Conservation (phyloP, 108 stramenopile genomes). For the Nitzschia sp. region DNA sequence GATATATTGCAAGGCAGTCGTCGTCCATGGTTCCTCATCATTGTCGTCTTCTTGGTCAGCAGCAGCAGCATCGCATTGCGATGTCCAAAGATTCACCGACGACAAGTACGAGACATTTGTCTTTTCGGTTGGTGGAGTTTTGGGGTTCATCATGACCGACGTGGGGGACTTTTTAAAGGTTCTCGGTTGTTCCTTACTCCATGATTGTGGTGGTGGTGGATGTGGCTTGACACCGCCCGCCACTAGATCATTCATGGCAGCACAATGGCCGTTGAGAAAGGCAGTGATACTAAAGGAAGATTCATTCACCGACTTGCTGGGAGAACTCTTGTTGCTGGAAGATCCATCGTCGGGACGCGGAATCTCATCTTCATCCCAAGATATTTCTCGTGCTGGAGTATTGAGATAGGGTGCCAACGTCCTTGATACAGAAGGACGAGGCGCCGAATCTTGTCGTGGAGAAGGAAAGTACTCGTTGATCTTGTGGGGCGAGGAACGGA, state of each 20-base stretch:
- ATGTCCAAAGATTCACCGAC: conserved; percentile 3
- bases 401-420: no score
- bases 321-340: not conserved
- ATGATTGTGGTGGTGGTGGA: no score
- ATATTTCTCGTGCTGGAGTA: no score
- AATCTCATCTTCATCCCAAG: no score
- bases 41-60: not conserved
- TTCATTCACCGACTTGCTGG: not conserved
- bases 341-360: not conserved
- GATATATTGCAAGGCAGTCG: not conserved
- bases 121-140: not conserved
- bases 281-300: not conserved
- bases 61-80: not conserved
- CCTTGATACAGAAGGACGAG: not conserved
- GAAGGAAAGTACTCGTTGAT: no score
- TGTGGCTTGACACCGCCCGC: no score
- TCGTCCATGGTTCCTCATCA: not conserved
- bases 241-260: not conserved
- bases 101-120: not conserved
- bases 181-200: not conserved
- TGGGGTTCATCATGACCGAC: not conserved
- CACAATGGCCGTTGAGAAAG: not conserved
- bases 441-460: no score
- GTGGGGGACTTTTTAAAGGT: not conserved
- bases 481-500: no score